Base-by-base conservation (phyloP, 2,329 filamentous ascomycete species). In the Cryphonectria parasitica region DNA sequence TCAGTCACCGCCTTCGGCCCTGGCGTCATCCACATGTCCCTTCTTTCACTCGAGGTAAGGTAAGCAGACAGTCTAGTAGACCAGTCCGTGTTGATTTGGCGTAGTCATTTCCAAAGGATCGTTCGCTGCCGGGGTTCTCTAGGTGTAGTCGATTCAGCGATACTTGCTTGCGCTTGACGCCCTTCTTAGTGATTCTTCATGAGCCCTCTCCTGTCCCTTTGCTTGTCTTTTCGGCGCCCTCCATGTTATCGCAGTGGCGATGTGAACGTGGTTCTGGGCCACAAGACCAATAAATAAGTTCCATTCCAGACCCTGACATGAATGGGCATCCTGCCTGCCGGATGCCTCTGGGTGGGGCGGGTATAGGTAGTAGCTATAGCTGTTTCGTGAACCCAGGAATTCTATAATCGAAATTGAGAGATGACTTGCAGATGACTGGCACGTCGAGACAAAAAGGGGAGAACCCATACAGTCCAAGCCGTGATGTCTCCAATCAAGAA, bases 301-400 rank as follows among this genome's bases (percentile, higher is more conserved):
- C 49, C 64, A 69, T 69, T 67, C 34, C 25, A n/a, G n/a, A 39
- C 62, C 45, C 43, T 64, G 70, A 66, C 36, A 52, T 64, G 58
- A 41, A 52, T 41, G 49, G 43, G 39, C 64, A 58, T 10, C 52
- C 43, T 70, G 63, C 65, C 45, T 68, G 54, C 64, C 62, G 64
- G 63, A 68, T 71, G 71, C 58, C 71, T 72, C 68, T 68, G 45
- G 49, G 66, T 34, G 39, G 36, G 71, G n/a, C n/a, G 70, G 71
- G 69, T 72, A 72, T 72, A 72, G 66, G 69, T 68, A 61, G 69
- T 68, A 64, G 69, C 63, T 72, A 66, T 71, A 68, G 70, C 66
- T 63, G 52, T 71, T 68, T 67, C 69, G 56, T 69, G 63, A 71
- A 64, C 66, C 56, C 58, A 52, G 67, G 62, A 64, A 64, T 54